Evolutionary conservation across 2,329 filamentous ascomycete species (phyloP).

Genomic region (Colletotrichum truncatum): DNA sequence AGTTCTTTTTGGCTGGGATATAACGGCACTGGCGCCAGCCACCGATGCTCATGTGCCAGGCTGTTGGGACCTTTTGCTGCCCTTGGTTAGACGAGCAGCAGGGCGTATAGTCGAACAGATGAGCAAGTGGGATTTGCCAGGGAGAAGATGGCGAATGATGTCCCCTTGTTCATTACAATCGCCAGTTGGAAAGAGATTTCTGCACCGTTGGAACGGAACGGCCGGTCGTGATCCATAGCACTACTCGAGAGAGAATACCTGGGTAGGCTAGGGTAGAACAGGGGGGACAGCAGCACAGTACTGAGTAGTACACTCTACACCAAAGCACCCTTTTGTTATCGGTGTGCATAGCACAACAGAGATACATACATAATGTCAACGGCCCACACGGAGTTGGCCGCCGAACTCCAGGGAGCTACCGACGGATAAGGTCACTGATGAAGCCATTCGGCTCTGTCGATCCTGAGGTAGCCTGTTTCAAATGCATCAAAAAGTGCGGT

Average conservation of each 20-base stretch:
- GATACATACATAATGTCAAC: background rate
- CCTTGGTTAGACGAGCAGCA: background rate
- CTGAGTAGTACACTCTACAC: background rate
- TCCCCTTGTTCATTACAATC: background rate
- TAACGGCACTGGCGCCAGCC: slow-evolving; percentile 18
- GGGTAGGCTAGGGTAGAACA: background rate
- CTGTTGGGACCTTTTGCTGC: slow-evolving; percentile 12
- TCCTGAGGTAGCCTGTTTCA: background rate
- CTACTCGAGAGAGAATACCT: background rate
- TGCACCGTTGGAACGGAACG: slow-evolving; percentile 1
- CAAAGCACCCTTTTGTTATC: background rate
- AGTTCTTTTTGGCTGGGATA: background rate
- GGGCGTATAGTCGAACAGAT: background rate
- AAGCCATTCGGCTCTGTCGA: background rate
- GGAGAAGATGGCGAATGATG: background rate
- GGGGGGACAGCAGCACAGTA: background rate
- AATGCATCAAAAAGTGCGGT: background rate
- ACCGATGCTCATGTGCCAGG: slow-evolving; percentile 14
- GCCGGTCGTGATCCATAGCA: slow-evolving; percentile 19
- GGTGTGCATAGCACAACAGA: background rate
- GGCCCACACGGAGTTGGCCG: slow-evolving; percentile 16
- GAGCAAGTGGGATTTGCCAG: too few species aligned
- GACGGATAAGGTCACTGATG: background rate
- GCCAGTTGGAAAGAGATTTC: background rate
- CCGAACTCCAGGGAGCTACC: background rate